These are phyloP conservation scores for Xylaria telfairii DNA, from an alignment of 495 filamentous ascomycete genomes.

Conservation along the genomic window DNA sequence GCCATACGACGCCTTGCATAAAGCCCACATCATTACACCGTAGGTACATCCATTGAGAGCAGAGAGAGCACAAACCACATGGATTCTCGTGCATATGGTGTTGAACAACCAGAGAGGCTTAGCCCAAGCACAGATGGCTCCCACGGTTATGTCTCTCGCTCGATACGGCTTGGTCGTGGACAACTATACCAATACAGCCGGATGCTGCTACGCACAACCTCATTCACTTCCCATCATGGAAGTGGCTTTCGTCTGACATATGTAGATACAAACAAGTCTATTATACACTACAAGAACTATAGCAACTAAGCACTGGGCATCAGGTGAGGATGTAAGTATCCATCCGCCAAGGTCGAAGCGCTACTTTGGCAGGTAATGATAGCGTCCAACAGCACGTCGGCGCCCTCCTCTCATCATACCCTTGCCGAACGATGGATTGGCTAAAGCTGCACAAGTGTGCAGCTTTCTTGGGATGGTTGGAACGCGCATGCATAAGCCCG, in stretches of 20 bases:
- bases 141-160: background rate
- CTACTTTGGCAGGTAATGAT: conserved; percentile 22
- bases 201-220: background rate
- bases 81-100: conserved; percentile 12
- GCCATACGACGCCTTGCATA: conserved; percentile 42
- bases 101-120: conserved; percentile 16
- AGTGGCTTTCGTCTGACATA: too few species aligned
- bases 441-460: conserved; percentile 34
- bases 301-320: background rate
- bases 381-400: conserved; percentile 28
- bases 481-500: conserved; percentile 34
- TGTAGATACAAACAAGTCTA: background rate
- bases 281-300: background rate
- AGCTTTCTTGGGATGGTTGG: conserved; percentile 36
- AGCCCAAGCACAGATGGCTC: conserved; percentile 5
- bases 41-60: conserved; percentile 2
- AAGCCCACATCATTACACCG: conserved; percentile 31
- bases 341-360: conserved; percentile 21
- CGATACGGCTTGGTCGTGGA: background rate
- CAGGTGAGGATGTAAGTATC: conserved; percentile 15
- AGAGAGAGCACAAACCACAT: conserved; percentile 20
- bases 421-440: conserved; percentile 16
- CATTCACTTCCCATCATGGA: background rate
- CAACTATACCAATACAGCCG: background rate
- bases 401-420: conserved; percentile 29